phyloP scores from a whole-genome alignment of 805 yeast species.

The Wickerhamiella occidentalis region DNA sequence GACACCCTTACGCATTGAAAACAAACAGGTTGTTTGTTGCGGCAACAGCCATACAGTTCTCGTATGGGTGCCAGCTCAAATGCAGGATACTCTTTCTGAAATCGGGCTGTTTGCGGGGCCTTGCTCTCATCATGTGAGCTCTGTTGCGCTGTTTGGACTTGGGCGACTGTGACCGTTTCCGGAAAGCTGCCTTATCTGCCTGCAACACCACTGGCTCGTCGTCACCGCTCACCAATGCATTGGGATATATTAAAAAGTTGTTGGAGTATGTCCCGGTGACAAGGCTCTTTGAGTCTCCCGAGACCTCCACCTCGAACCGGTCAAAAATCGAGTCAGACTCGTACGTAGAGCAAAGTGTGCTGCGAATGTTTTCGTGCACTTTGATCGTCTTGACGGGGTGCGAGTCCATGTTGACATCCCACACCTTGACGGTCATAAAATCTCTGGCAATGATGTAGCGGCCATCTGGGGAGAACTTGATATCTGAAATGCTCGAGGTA shows the following conservation, averaged over 20 bases:
- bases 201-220: conserved; percentile 68
- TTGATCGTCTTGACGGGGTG: conserved; percentile 89
- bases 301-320: conserved; percentile 90
- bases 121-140: conserved; percentile 38
- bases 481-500: conserved; percentile 87
- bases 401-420: conserved; percentile 97
- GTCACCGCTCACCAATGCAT: conserved; percentile 38
- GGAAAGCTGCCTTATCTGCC: conserved; percentile 96
- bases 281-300: conserved; percentile 82
- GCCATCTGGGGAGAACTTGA: conserved; percentile 83
- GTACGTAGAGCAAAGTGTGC: conserved; percentile 88
- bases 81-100: conserved; percentile 90
- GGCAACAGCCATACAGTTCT: conserved; percentile 93
- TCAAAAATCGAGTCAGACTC: conserved; percentile 98
- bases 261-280: conserved; percentile 97
- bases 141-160: conserved; percentile 19
- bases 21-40: conserved; percentile 75
- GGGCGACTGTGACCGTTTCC: conserved; percentile 44
- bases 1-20: conserved; percentile 25
- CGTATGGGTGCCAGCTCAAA: conserved; percentile 96
- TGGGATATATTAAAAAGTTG: conserved; percentile 92
- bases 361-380: conserved; percentile 90
- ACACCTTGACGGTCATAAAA: conserved; percentile 90
- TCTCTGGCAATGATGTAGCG: conserved; percentile 93
- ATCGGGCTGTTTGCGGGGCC: conserved; percentile 68